Conservation (phyloP, 225 moss, liverwort and hornwort genomes). For the Asterella californica region DNA sequence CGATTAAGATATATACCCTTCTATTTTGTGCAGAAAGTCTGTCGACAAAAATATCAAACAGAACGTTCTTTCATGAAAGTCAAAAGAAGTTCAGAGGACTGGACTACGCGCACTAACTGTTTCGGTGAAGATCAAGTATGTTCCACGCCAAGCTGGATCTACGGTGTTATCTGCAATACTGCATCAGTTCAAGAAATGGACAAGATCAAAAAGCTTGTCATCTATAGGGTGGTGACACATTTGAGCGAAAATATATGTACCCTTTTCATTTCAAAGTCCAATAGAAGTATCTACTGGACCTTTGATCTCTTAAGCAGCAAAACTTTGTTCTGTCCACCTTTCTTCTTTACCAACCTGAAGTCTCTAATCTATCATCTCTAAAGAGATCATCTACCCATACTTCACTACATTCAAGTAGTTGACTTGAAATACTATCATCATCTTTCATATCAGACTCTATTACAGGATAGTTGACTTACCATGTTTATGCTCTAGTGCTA, state of each 20-base stretch:
- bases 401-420: too few relatives aligned
- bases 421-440: too few relatives aligned
- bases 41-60: slow-evolving; percentile 88
- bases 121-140: slow-evolving; percentile 82
- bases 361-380: too few relatives aligned
- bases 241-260: background rate
- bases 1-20: slow-evolving; percentile 46
- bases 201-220: background rate
- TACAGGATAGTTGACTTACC: too few relatives aligned
- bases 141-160: slow-evolving; percentile 65
- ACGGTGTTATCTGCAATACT: slow-evolving; percentile 73
- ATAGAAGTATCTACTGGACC: background rate
- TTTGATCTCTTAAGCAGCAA: background rate
- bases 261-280: background rate
- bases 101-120: slow-evolving; percentile 32
- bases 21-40: slow-evolving; percentile 76
- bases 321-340: background rate
- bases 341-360: slow-evolving; percentile 56
- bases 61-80: too few relatives aligned
- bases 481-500: too few relatives aligned
- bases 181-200: slow-evolving; percentile 11
- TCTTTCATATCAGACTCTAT: too few relatives aligned
- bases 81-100: background rate
- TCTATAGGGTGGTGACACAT: background rate
- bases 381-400: too few relatives aligned